Evolutionary conservation across 371 early-diverging fungal species (phyloP).

Genomic region (Zychaea mexicana): DNA sequence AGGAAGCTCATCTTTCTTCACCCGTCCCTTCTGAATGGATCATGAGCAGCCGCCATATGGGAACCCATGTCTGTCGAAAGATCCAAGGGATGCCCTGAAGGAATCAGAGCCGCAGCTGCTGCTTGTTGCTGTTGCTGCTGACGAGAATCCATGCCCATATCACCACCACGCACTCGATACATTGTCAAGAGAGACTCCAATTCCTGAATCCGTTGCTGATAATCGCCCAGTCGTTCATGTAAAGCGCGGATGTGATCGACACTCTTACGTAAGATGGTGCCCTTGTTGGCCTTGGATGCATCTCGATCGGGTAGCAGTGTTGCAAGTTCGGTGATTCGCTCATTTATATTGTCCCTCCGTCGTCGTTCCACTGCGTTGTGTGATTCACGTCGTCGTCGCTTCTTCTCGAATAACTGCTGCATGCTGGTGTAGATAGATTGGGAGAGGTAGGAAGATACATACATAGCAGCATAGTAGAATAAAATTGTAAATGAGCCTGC

Average conservation of each 20-base stretch:
- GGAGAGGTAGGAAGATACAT: no score
- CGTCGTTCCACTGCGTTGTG: slow-evolving; percentile 81
- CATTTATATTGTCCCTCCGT: slow-evolving; percentile 95
- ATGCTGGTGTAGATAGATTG: no score
- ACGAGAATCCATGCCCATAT: slow-evolving; percentile 8
- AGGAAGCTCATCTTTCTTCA: not conserved
- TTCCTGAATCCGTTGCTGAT: slow-evolving; percentile 69
- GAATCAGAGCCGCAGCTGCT: slow-evolving; percentile 20
- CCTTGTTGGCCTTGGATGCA: slow-evolving; percentile 76
- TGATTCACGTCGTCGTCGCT: slow-evolving; percentile 39
- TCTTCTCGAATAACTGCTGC: slow-evolving; percentile 48
- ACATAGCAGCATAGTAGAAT: no score
- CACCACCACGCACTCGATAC: slow-evolving; percentile 29
- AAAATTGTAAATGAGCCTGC: not conserved
- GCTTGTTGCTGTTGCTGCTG: slow-evolving; percentile 16
- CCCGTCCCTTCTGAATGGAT: slow-evolving; percentile 28
- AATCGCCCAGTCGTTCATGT: slow-evolving; percentile 56
- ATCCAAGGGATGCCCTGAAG: slow-evolving; percentile 35
- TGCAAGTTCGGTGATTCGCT: slow-evolving; percentile 70
- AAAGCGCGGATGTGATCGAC: slow-evolving; percentile 86
- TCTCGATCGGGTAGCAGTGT: slow-evolving; percentile 53
- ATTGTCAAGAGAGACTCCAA: slow-evolving; percentile 51
- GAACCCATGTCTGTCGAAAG: slow-evolving; percentile 20
- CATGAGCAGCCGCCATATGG: slow-evolving; percentile 18
- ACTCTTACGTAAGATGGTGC: slow-evolving; percentile 79